Base-by-base conservation (phyloP, 495 filamentous ascomycete species). In the Penicillium bovifimosum region DNA sequence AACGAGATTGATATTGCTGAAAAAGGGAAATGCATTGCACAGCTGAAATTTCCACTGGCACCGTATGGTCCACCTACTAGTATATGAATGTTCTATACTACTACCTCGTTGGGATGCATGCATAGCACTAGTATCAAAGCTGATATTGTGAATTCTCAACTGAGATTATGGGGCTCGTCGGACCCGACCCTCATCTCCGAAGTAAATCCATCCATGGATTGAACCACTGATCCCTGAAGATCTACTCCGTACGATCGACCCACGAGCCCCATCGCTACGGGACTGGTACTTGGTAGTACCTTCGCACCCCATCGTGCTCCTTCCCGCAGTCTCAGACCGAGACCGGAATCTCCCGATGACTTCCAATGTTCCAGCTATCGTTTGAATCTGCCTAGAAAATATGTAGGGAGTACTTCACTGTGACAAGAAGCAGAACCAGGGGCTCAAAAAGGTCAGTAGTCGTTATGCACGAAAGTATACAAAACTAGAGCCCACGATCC, bases 291-390 rank as follows among this genome's bases (percentile, higher is more conserved):
- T n/a, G n/a, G n/a, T n/a, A n/a, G n/a, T n/a, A n/a, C n/a, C n/a
- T n/a, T n/a, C n/a, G n/a, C n/a, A n/a, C n/a, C n/a, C n/a, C n/a
- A n/a, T n/a, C n/a, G n/a, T n/a, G n/a, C n/a, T n/a, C n/a, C n/a
- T n/a, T n/a, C n/a, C n/a, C n/a, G n/a, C n/a, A n/a, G n/a, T n/a
- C n/a, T n/a, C 28, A 33, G 47, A 50, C 29, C 13, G 47, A 50
- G 47, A 16, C 27, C 47, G 38, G 42, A 39, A 42, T 50, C 29
- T 27, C 13, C 47, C 48, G 28, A 50, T 42, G 39, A 29, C 48
- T 41, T 50, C 29, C 48, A 50, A 29, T 29, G 38, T 41, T 50
- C 29, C 48, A 50, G 39, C 14, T 14, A 24, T 35, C 7, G 10
- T 47, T 29, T 29, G 28, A 17, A 28, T 10, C 24, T n/a, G 39